Evolutionary conservation across 2,329 filamentous ascomycete species (phyloP).

Genomic region (Alternaria metachromatica): DNA sequence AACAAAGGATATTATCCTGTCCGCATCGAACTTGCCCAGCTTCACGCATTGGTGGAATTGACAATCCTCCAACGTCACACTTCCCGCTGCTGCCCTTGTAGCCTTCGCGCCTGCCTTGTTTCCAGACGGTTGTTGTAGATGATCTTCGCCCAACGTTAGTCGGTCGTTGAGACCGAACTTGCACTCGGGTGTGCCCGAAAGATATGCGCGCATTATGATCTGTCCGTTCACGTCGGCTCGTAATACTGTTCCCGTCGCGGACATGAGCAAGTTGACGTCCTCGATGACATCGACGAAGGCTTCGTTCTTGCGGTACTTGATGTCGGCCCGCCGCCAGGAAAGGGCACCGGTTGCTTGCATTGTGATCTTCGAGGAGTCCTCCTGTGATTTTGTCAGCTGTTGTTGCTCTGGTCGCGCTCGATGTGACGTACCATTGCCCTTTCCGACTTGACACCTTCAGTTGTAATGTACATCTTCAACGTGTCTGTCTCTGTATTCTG

Average conservation of each 20-base stretch:
- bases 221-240: conserved; percentile 96
- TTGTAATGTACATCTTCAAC: conserved; percentile 99
- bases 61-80: conserved; percentile 95
- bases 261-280: conserved; percentile 98
- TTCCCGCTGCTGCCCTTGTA: conserved; percentile 92
- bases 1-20: conserved; percentile 95
- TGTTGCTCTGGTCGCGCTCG: not conserved
- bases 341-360: conserved; percentile 98
- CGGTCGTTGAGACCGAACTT: conserved; percentile 98
- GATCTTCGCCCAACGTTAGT: conserved; percentile 77
- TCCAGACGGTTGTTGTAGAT: conserved; percentile 69
- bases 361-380: conserved; percentile 96
- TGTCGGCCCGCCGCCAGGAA: conserved; percentile 95
- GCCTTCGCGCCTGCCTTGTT: conserved; percentile 84
- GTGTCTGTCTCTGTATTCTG: conserved; percentile 99
- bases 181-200: conserved; percentile 95
- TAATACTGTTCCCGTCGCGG: conserved; percentile 92
- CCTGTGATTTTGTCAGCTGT: conserved; percentile 48
- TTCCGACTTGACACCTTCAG: conserved; percentile 95
- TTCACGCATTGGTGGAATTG: conserved; percentile 99
- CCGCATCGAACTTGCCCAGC: conserved; percentile 93
- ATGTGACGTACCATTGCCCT: conserved; percentile 61
- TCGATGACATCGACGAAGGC: conserved; percentile 99
- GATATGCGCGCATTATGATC: conserved; percentile 98
- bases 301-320: conserved; percentile 99